These are phyloP conservation scores for Russula emetica DNA, from an alignment of 768 basidiomycete species.

Conservation along the genomic window DNA sequence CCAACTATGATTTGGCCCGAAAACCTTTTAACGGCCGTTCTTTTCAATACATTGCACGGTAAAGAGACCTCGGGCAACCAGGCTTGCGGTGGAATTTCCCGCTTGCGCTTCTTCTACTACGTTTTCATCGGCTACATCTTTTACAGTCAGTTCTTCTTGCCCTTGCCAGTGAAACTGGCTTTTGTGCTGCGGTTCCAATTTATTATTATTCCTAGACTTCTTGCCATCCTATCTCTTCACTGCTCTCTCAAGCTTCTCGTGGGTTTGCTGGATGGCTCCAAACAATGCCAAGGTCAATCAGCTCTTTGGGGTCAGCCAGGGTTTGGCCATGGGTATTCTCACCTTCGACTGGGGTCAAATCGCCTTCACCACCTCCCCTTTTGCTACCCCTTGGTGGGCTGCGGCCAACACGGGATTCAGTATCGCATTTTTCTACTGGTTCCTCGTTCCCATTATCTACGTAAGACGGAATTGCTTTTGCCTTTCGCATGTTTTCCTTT, in stretches of 20 bases:
- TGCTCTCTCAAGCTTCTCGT: conserved; percentile 38
- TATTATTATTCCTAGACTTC: too few relatives aligned
- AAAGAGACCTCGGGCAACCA: too few relatives aligned
- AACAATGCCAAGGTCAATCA: conserved; percentile 66
- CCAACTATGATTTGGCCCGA: too few relatives aligned
- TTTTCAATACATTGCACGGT: too few relatives aligned
- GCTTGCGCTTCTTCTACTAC: too few relatives aligned
- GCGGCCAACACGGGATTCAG: conserved; percentile 63
- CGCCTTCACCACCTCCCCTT: conserved; percentile 63
- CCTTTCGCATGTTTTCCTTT: background rate
- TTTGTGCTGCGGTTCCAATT: too few relatives aligned
- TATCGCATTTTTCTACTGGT: conserved; percentile 67
- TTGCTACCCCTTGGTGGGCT: conserved; percentile 83
- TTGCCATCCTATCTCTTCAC: too few relatives aligned
- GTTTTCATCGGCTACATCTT: too few relatives aligned
- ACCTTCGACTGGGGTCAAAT: conserved; percentile 84
- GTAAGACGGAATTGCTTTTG: conserved; percentile 10
- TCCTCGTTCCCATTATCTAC: conserved; percentile 59
- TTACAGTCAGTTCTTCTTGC: too few relatives aligned
- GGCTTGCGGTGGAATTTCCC: too few relatives aligned
- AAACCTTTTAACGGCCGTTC: too few relatives aligned
- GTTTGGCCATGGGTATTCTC: conserved; percentile 57
- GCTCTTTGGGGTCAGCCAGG: conserved; percentile 56
- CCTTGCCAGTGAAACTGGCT: too few relatives aligned
- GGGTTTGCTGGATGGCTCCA: conserved; percentile 67